These are phyloP conservation scores for Samsoniella hepiali DNA, from an alignment of 2,329 filamentous ascomycete genomes.

Conservation along the genomic window DNA sequence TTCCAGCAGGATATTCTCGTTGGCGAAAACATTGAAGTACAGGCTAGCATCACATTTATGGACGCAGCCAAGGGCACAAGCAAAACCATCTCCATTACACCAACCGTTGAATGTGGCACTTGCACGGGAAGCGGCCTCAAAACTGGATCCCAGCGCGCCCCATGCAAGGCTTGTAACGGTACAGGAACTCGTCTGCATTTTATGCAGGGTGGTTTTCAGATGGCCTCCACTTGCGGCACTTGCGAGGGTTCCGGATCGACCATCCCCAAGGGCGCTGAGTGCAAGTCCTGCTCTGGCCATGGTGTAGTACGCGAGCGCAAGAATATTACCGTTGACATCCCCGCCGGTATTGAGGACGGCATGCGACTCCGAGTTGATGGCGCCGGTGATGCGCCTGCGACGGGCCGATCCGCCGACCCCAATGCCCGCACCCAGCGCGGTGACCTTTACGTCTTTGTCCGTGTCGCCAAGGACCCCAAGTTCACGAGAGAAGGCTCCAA, in stretches of 20 bases:
- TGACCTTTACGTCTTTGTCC: slow-evolving; percentile 87
- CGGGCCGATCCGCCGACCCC: slow-evolving; percentile 63
- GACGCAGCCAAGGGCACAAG: slow-evolving; percentile 88
- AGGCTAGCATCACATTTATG: slow-evolving; percentile 90
- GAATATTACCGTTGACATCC: slow-evolving; percentile 86
- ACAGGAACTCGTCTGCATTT: slow-evolving; percentile 84
- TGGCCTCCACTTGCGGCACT: slow-evolving; percentile 80
- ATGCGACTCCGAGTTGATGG: slow-evolving; percentile 85
- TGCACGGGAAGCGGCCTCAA: slow-evolving; percentile 85
- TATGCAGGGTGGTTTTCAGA: slow-evolving; percentile 91
- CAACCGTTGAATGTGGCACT: slow-evolving; percentile 74
- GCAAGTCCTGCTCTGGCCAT: slow-evolving; percentile 72
- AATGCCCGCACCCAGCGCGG: slow-evolving; percentile 67
- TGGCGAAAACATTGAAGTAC: slow-evolving; percentile 95
- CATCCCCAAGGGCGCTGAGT: slow-evolving; percentile 78
- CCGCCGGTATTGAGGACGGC: slow-evolving; percentile 91
- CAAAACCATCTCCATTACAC: slow-evolving; percentile 85
- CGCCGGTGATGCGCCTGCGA: slow-evolving; percentile 82
- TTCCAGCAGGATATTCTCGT: slow-evolving; percentile 78
- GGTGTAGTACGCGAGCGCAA: slow-evolving; percentile 81
- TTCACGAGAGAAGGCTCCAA: slow-evolving; percentile 87
- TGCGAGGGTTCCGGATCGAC: slow-evolving; percentile 77
- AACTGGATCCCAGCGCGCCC: slow-evolving; percentile 66
- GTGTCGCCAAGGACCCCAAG: slow-evolving; percentile 83
- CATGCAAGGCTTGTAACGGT: slow-evolving; percentile 79